Evolutionary conservation across 2,329 filamentous ascomycete genomes (phyloP).

Genomic region (Cercospora nicotianae): DNA sequence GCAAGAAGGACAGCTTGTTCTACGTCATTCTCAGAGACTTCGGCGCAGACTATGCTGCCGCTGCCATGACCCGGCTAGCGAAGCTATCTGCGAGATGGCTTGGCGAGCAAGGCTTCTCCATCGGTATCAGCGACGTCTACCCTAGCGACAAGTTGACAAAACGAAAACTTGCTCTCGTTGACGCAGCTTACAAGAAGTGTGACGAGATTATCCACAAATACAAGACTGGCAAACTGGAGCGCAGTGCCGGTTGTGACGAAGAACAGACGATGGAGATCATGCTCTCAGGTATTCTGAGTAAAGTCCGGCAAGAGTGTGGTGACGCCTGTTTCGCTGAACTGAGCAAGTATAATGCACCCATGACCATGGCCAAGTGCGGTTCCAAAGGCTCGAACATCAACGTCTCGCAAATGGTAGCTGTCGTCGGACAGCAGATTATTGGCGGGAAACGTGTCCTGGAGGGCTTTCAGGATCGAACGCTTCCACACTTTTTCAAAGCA

Average conservation of each 20-base stretch:
- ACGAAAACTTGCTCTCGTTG: conserved; percentile 74
- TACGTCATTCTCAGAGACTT: conserved; percentile 96
- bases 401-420: conserved; percentile 97
- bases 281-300: conserved; percentile 87
- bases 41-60: conserved; percentile 82
- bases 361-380: conserved; percentile 96
- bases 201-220: conserved; percentile 80
- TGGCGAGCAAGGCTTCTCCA: conserved; percentile 90
- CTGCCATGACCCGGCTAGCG: conserved; percentile 89
- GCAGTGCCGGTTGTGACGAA: conserved; percentile 85
- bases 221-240: conserved; percentile 76
- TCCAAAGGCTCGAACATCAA: conserved; percentile 98
- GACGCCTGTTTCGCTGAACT: conserved; percentile 86
- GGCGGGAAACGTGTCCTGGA: conserved; percentile 88
- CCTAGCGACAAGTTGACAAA: conserved; percentile 69
- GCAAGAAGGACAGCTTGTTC: conserved; percentile 97
- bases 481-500: conserved; percentile 95
- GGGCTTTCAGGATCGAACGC: conserved; percentile 90
- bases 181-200: conserved; percentile 74
- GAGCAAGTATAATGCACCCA: conserved; percentile 85
- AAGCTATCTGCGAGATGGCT: conserved; percentile 87
- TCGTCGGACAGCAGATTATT: conserved; percentile 98
- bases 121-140: conserved; percentile 92
- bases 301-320: conserved; percentile 88
- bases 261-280: conserved; percentile 88